Base-by-base conservation (phyloP, 805 yeast species). In the Wickerhamiella cacticola region DNA sequence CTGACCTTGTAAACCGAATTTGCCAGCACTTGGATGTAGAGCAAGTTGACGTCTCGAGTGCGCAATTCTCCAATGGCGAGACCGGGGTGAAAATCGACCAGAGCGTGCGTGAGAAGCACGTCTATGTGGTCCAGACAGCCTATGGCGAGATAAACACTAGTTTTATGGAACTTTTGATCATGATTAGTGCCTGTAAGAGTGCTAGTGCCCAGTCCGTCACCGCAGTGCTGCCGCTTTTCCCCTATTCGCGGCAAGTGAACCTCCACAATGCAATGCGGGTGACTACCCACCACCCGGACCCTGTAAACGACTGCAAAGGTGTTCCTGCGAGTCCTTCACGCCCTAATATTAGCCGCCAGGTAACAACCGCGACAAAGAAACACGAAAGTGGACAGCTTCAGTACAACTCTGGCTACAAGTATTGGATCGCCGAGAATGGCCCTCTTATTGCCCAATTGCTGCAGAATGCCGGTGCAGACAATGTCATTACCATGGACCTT, bases 351-450 rank as follows among this genome's bases (percentile, higher is more conserved):
- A 41, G 45, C 38, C 36, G 45, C 8, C 36, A 41, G 12, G 36
- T 18, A 25, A 29, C 38, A 29, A 12, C 45, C 6, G 19, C 38
- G 4, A 38, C 7, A 18, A 28, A n/a, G 4, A 24, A 25, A 19
- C 22, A n/a, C 23, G 35, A 16, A 23, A 24, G 23, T 26, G 21
- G 34, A 3, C 45, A 48, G n/a, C 34, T 16, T 8, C 40, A 42
- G 23, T 31, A 33, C 24, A 45, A 45, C n/a, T 18, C 34, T 26
- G 92, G 94, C 2, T 84, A 87, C 65, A 85, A 84, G 60, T 80
- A 86, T 55, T 92, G 98, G 97, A 81, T 88, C 29, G 92, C 96
- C 1, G 97, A 88, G 66, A 79, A 88, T 29, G 98, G 98, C 10
- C 87, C 95, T 2, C 69, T 92, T 52, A 76, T 92, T 54, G 96